Base-by-base conservation (phyloP, 2,329 filamentous ascomycete species). In the Penicillium sp. region DNA sequence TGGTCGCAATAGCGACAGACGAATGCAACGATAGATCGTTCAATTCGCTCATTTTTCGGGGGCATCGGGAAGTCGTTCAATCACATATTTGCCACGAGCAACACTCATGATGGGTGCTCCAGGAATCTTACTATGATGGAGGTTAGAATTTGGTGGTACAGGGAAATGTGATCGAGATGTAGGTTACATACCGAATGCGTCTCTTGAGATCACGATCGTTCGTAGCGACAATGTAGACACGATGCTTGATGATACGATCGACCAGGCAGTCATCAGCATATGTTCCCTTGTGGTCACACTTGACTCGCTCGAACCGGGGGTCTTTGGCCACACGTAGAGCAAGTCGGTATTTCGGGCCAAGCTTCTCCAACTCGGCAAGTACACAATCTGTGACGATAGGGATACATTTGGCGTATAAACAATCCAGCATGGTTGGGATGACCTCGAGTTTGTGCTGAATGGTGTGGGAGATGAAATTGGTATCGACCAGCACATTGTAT, bases 381-480 rank as follows among this genome's bases (percentile, higher is more conserved):
- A 87, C 87, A 77, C 89, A 92, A 62, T 85, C 84, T 2, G 91
- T 96, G 63, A 97, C 91, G 61, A 94, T 88, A 17, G 91, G 91
- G 22, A 87, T 90, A 72, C 90, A 94, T 68, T 95, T 95, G 17
- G 93, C 93, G 72, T 92, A 96, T 5, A 99, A 82, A 51, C 90
- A 89, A 73, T 97, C 91, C 90, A 97, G 96, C 80, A 97, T 90
- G 3, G 88, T 87, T 58, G 93, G 88, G 19, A 96, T 82, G 12
- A 97, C 79, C 33, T 92, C 90, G 19, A 97, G 84, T 77, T 99
- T 97, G 64, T 88, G 86, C 74, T 92, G 89, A 2, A 97, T 90
- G 0, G 91, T 94, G 75, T 96, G 91, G 37, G 87, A 90, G 60
- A 96, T 82, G 70, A 96, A 96, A 72, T 96, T 96, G 73, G 91